Conservation (phyloP, 2,329 filamentous ascomycete genomes). For the Botrytis porri region DNA sequence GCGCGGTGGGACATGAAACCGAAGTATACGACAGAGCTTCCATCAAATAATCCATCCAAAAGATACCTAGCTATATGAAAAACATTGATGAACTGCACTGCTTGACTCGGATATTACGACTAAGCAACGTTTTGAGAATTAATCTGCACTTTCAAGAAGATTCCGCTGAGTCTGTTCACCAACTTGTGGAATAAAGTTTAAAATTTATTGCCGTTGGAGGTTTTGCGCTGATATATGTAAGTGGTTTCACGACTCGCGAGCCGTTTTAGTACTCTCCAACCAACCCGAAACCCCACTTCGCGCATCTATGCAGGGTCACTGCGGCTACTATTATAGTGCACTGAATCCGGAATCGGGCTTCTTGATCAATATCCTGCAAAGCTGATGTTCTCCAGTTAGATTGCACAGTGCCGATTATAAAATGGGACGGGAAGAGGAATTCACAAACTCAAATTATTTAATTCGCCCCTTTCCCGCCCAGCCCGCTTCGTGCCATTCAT, state of each 20-base stretch:
- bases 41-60: neutral
- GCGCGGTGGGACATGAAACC: neutral
- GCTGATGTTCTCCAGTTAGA: neutral
- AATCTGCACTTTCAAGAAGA: slow-evolving; percentile 6
- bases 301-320: slow-evolving; percentile 7
- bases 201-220: neutral
- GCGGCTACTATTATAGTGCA: slow-evolving; percentile 4
- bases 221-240: neutral
- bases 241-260: neutral
- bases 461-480: neutral
- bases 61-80: neutral
- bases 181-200: neutral
- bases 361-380: neutral
- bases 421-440: neutral
- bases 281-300: neutral
- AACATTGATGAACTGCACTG: neutral
- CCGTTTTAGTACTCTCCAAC: neutral
- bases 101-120: neutral
- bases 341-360: neutral
- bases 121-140: slow-evolving; percentile 1
- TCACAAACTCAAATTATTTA: slow-evolving; percentile 4
- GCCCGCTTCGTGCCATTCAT: neutral
- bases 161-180: neutral
- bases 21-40: neutral
- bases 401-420: neutral